Evolutionary conservation across 192 early-diverging fungal species (phyloP).

Genomic region (Rhizophagus sp.): DNA sequence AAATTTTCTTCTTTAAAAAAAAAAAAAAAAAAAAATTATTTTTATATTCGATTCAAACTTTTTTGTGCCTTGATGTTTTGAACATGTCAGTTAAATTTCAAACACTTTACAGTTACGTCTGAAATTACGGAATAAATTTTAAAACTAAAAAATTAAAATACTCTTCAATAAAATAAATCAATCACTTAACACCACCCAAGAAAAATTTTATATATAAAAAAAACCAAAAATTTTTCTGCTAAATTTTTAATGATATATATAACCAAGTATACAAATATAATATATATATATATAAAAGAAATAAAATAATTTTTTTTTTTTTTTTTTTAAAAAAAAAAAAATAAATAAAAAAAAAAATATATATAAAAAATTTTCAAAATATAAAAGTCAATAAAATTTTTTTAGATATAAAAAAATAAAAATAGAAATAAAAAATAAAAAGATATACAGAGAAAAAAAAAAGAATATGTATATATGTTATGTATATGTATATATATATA

Average conservation of each 20-base stretch:
- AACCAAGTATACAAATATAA: not conserved
- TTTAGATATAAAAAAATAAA: not conserved
- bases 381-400: not conserved
- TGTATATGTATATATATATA: constrained; percentile 14
- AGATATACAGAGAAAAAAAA: not conserved
- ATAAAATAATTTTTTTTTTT: not conserved
- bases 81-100: too few relatives aligned
- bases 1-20: too few relatives aligned
- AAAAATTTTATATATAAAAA: not conserved
- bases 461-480: constrained; percentile 14
- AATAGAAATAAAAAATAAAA: not conserved
- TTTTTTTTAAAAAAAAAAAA: too few relatives aligned
- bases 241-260: not conserved
- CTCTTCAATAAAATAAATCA: too few relatives aligned
- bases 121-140: too few relatives aligned
- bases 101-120: too few relatives aligned
- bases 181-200: too few relatives aligned
- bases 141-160: too few relatives aligned
- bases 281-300: not conserved
- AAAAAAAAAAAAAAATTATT: too few relatives aligned
- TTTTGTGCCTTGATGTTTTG: too few relatives aligned
- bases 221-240: not conserved
- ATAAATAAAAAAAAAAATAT: too few relatives aligned
- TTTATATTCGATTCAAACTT: too few relatives aligned
- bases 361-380: not conserved